Conservation (phyloP, 1,139 yeast genomes). For the Debaryomyces fabryi region DNA sequence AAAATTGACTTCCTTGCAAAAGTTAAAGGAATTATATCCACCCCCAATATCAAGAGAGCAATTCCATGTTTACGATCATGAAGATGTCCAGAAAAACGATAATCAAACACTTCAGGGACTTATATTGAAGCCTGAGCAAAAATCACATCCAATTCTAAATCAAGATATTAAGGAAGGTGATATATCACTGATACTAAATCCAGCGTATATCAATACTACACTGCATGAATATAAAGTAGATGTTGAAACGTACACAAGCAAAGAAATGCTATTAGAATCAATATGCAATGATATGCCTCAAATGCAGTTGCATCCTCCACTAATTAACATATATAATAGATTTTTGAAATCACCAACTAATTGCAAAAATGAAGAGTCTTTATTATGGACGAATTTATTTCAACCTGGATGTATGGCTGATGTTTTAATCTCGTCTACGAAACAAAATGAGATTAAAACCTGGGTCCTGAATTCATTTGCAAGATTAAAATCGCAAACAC, state of each 20-base stretch:
- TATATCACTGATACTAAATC: background rate
- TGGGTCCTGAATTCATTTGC: constrained; percentile 58
- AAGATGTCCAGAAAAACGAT: background rate
- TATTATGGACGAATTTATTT: constrained; percentile 48
- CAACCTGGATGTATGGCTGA: constrained; percentile 42
- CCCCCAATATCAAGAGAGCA: constrained; percentile 19
- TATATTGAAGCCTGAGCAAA: background rate
- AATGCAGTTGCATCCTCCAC: constrained; percentile 16
- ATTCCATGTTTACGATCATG: constrained; percentile 24
- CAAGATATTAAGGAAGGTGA: background rate
- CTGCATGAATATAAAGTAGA: constrained; percentile 2
- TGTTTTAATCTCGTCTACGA: constrained; percentile 34
- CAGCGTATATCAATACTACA: background rate
- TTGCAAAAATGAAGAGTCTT: constrained; percentile 6
- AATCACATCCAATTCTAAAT: background rate
- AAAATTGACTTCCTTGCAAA: constrained; percentile 27
- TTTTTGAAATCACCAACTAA: constrained; percentile 11
- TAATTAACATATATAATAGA: constrained; percentile 24
- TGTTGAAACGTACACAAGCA: background rate
- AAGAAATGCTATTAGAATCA: background rate
- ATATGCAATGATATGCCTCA: background rate
- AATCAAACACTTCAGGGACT: background rate
- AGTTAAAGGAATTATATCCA: constrained; percentile 26
- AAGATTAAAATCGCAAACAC: constrained; percentile 36
- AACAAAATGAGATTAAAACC: constrained; percentile 26